Evolutionary conservation across 2,329 filamentous ascomycete species (phyloP), one percentile per base, ranked within the genome.

Genomic region (Trichoderma polysporum): DNA sequence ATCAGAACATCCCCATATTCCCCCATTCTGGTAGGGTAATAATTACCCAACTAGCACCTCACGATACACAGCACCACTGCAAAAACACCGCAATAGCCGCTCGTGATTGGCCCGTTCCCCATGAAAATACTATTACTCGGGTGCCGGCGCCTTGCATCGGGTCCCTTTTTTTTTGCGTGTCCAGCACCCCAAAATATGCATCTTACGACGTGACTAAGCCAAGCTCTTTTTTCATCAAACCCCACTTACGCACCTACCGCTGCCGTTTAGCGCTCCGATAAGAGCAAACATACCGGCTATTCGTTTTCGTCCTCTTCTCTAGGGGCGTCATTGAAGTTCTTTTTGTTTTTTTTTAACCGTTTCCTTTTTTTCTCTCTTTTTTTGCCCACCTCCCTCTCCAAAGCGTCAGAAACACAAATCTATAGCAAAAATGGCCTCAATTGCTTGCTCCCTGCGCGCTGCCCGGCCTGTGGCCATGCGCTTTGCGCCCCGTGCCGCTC

Each of bases 381-480:
- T 45, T 9, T 57, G 22, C 29, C 17, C 13, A 3, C 33, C 8
- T 35, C 13, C 27, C 25, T n/a, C 12, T 19, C 37, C 33, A 22
- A 37, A 31, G 12, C 19, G n/a, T n/a, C n/a, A n/a, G n/a, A n/a
- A n/a, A 49, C 12, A 25, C 54, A 10, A 19, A 12, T 39, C 15
- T 17, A n/a, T 19, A 10, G n/a, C 37, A n/a, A 45, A 27, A 41
- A 88, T 88, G 86, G 85, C 87, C 71, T 88, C 87, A 80, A 85
- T 90, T 79, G 83, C 84, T 75, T 83, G 85, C 73, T 83, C 82
- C 76, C 76, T 86, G 70, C 80, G 83, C 78, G 79, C 80, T 63
- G 80, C 81, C 69, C 80, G 84, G 70, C 82, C 84, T 69, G 78
- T 81, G 70, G 77, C 77, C 58, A 73, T 83, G 68, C 76, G 74